A percentile compares a stretch with the other conserved stretches of the same genome.
These are phyloP conservation scores for Mentha longifolia DNA, from an alignment of 257 asterid genomes.

Conservation along the genomic window DNA sequence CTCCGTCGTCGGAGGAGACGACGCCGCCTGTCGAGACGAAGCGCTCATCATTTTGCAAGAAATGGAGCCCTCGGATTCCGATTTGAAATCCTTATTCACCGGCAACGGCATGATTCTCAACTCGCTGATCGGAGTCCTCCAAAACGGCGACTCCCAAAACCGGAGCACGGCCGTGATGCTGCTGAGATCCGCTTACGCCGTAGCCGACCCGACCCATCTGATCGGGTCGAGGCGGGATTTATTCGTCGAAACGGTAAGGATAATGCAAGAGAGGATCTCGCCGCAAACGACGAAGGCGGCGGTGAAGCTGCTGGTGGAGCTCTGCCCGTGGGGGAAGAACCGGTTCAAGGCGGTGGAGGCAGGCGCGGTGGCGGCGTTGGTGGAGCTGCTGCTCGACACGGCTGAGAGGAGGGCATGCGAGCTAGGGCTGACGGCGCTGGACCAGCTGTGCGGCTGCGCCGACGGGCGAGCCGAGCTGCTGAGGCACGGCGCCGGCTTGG, in stretches of 20 bases:
- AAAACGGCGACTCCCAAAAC: constrained; percentile 35
- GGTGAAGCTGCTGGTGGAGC: constrained; percentile 53
- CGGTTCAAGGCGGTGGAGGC: constrained; percentile 56
- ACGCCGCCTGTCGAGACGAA: constrained; percentile 33
- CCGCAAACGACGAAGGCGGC: constrained; percentile 53
- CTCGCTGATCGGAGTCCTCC: constrained; percentile 41
- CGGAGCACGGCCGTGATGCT: constrained; percentile 42
- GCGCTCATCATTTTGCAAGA: constrained; percentile 51
- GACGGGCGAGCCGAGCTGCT: constrained; percentile 79
- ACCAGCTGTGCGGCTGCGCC: constrained; percentile 74
- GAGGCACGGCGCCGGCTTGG: constrained; percentile 70
- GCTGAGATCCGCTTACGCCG: constrained; percentile 40
- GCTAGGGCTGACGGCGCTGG: constrained; percentile 49
- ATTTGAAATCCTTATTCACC: constrained; percentile 35
- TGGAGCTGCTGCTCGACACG: constrained; percentile 59
- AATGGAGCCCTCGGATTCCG: constrained; percentile 51
- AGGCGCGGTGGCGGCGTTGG: constrained; percentile 49
- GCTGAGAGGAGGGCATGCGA: constrained; percentile 55
- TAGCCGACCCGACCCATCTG: constrained; percentile 52
- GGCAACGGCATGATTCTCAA: constrained; percentile 29
- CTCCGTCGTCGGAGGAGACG: constrained; percentile 34
- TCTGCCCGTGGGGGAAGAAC: constrained; percentile 74
- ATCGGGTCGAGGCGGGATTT: constrained; percentile 36
- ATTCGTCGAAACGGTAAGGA: constrained; percentile 36
- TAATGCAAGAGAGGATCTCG: constrained; percentile 47